Evolutionary conservation across 163 green algal genomes (phyloP).

Genomic region (Smithsoniella earleae): DNA sequence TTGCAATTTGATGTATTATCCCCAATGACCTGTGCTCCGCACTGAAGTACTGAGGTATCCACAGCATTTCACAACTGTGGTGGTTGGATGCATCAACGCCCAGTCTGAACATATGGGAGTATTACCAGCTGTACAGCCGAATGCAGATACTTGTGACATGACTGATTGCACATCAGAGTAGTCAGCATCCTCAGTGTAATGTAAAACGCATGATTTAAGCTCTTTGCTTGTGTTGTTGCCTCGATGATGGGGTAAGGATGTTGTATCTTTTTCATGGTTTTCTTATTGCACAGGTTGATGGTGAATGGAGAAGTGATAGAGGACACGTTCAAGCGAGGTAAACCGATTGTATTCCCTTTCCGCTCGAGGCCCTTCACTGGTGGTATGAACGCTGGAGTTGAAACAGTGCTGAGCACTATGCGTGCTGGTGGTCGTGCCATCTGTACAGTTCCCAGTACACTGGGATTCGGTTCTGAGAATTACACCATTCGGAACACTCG

Average conservation of each 20-base stretch:
- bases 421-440: slow-evolving; percentile 50
- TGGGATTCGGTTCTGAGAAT: slow-evolving; percentile 63
- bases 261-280: no score
- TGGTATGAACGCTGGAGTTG: slow-evolving; percentile 54
- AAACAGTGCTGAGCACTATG: slow-evolving; percentile 66
- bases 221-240: slow-evolving; percentile 28
- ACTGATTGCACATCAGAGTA: no score
- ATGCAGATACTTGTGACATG: no score
- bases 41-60: no score
- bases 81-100: no score
- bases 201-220: background rate
- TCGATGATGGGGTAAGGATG: no score
- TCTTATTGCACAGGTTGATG: no score
- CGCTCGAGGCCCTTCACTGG: slow-evolving; percentile 57
- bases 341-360: slow-evolving; percentile 65
- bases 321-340: slow-evolving; percentile 56
- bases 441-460: slow-evolving; percentile 49
- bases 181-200: slow-evolving; percentile 22
- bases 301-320: slow-evolving; percentile 60
- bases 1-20: no score
- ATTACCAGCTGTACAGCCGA: no score
- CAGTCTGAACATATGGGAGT: no score
- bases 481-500: slow-evolving; percentile 52
- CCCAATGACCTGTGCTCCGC: no score
- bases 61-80: no score